Evolutionary conservation across 169 alveolate genomes (phyloP).

Genomic region (Eimeria necatrix): DNA sequence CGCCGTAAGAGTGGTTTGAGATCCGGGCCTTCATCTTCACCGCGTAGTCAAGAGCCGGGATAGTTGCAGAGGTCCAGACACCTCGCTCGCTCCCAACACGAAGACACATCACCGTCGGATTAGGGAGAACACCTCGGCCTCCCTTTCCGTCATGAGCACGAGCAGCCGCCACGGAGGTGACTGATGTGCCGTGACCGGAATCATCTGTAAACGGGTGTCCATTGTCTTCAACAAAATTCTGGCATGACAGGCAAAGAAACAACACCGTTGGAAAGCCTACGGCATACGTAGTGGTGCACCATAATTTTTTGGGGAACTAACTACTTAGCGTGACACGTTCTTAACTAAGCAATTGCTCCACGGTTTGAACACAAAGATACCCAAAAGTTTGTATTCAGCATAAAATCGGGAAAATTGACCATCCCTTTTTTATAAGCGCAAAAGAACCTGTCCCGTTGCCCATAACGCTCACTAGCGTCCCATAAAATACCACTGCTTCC

Average conservation of each 20-base stretch:
- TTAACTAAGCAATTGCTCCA: too few species aligned
- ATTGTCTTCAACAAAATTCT: slow-evolving; percentile 86
- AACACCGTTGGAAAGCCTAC: too few species aligned
- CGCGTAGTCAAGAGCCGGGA: slow-evolving; percentile 87
- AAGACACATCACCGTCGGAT: slow-evolving; percentile 78
- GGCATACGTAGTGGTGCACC: too few species aligned
- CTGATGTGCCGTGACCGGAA: slow-evolving; percentile 88
- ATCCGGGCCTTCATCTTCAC: slow-evolving; percentile 85
- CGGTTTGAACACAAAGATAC: too few species aligned
- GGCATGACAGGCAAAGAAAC: not conserved
- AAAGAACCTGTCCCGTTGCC: too few species aligned
- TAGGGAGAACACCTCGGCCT: slow-evolving; percentile 83
- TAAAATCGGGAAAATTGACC: too few species aligned
- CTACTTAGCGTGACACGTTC: too few species aligned
- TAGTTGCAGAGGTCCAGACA: slow-evolving; percentile 78
- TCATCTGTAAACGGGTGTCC: slow-evolving; percentile 86
- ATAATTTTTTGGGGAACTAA: too few species aligned
- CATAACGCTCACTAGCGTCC: too few species aligned
- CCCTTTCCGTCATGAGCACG: slow-evolving; percentile 85
- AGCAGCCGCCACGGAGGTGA: slow-evolving; percentile 90
- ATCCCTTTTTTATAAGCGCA: too few species aligned
- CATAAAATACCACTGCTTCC: too few species aligned
- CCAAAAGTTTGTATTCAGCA: too few species aligned
- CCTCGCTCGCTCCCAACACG: slow-evolving; percentile 79
- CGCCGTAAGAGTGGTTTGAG: slow-evolving; percentile 87